Evolutionary conservation across 768 basidiomycete species (phyloP).

Genomic region (Leccinum imitatum): DNA sequence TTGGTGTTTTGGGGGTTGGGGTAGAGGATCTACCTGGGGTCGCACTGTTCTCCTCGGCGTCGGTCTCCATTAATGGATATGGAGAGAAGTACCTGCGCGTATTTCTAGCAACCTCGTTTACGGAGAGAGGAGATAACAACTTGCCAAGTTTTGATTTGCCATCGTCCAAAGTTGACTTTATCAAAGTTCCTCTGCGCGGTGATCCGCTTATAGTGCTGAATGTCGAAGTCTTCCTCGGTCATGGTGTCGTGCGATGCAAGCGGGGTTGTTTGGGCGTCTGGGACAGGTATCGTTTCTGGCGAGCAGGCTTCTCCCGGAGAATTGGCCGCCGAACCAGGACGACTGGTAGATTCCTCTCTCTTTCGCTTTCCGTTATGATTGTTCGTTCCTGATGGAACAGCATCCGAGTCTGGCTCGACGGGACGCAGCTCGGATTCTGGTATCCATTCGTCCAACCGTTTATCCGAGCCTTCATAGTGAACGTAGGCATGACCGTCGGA

Average conservation of each 20-base stretch:
- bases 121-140: constrained; percentile 12
- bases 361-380: constrained; percentile 40
- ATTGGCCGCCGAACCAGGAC: constrained; percentile 17
- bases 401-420: constrained; percentile 27
- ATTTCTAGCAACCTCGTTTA: neutral
- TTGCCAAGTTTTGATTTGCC: constrained; percentile 88
- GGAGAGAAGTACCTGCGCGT: constrained; percentile 85
- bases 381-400: constrained; percentile 20
- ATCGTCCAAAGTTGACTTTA: constrained; percentile 79
- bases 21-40: constrained; percentile 25
- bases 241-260: constrained; percentile 36
- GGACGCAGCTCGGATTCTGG: constrained; percentile 40
- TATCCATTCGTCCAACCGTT: constrained; percentile 76
- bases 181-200: constrained; percentile 82
- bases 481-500: constrained; percentile 55
- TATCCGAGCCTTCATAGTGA: constrained; percentile 71
- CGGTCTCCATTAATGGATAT: constrained; percentile 74
- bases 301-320: constrained; percentile 27
- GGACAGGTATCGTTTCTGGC: constrained; percentile 7
- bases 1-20: constrained; percentile 43
- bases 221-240: constrained; percentile 70
- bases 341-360: constrained; percentile 18
- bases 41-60: constrained; percentile 49
- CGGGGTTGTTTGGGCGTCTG: constrained; percentile 15
- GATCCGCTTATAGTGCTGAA: constrained; percentile 65